Base-by-base conservation (phyloP, 2,329 filamentous ascomycete species). In the Aspergillus pseudoglaucus region DNA sequence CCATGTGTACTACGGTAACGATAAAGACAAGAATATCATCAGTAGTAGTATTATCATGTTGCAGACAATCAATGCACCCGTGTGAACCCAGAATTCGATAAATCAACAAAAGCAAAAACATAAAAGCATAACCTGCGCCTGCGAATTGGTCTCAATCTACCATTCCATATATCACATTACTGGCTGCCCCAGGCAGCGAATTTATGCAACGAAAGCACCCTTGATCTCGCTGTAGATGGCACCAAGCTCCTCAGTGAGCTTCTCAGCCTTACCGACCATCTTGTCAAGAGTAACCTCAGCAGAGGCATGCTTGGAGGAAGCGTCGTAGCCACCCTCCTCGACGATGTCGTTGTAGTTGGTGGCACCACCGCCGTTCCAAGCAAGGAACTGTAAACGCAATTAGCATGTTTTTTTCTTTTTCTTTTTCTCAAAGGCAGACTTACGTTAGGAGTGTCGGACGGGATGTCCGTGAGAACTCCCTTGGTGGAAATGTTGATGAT, bases 351-450 rank as follows among this genome's bases (percentile, higher is more conserved):
- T 80, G 82, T 88, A 96, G 85, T 98, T 95, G 76, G 80, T 84
- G 67, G 82, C 87, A 65, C 93, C 93, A 75, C 90, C 94, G 68
- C 94, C 93, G 82, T 98, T 98, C 91, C 90, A 98, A 71, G 91
- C 91, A 54, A 98, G 89, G 66, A 95, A 79, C 75, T 78, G 56
- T 5, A 50, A 49, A 23, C 1, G 18, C 39, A 55, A 56, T 67
- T 62, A 69, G 60, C 47, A 47, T 20, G 38, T 35, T 15, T 48
- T 33, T 5, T 15, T 42, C 10, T 18, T 37, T 12, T 12, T n/a
- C 7, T 22, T 14, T 17, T 5, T 3, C 12, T 17, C 5, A n/a
- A 15, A 3, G 37, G 32, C 10, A 9, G 41, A 72, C 75, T 73
- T 72, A 78, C 75, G 82, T 98, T 98, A 69, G 84, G 83, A 59